phyloP scores from a whole-genome alignment of 805 yeast species.

The Myxozyma neotropica region DNA sequence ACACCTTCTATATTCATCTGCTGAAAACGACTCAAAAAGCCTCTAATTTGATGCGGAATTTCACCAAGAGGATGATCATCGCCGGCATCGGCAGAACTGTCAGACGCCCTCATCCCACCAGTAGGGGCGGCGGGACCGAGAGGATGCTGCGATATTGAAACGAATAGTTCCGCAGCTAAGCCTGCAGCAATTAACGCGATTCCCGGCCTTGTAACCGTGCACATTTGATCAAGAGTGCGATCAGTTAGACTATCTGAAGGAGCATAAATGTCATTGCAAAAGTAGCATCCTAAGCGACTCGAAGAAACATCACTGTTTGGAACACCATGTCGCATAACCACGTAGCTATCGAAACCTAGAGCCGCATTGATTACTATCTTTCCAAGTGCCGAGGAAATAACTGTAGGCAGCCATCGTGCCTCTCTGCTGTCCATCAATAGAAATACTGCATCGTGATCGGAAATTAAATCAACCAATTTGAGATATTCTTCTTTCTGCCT shows the following conservation, averaged over 20 bases:
- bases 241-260: conserved; percentile 87
- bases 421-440: conserved; percentile 93
- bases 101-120: conserved; percentile 8
- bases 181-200: conserved; percentile 87
- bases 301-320: conserved; percentile 5
- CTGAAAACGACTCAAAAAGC: conserved; percentile 69
- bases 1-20: conserved; percentile 69
- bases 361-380: conserved; percentile 91
- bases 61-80: conserved; percentile 59
- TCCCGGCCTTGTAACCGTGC: conserved; percentile 98
- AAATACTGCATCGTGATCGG: conserved; percentile 73
- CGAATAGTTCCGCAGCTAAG: conserved; percentile 79
- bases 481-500: conserved; percentile 57
- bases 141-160: conserved; percentile 71
- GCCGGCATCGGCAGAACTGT: conserved; percentile 29
- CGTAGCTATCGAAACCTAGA: conserved; percentile 87
- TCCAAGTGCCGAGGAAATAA: conserved; percentile 63
- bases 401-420: conserved; percentile 96
- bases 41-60: conserved; percentile 88
- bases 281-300: conserved; percentile 83
- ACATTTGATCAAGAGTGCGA: conserved; percentile 94
- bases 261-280: conserved; percentile 93
- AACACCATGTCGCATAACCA: conserved; percentile 92
- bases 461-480: conserved; percentile 55
- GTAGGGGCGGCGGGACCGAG: conserved; percentile 49